Evolutionary conservation across 257 asterid genomes (phyloP), one percentile per base, ranked within the genome.

Genomic region (Ajuga chamaepitys): DNA sequence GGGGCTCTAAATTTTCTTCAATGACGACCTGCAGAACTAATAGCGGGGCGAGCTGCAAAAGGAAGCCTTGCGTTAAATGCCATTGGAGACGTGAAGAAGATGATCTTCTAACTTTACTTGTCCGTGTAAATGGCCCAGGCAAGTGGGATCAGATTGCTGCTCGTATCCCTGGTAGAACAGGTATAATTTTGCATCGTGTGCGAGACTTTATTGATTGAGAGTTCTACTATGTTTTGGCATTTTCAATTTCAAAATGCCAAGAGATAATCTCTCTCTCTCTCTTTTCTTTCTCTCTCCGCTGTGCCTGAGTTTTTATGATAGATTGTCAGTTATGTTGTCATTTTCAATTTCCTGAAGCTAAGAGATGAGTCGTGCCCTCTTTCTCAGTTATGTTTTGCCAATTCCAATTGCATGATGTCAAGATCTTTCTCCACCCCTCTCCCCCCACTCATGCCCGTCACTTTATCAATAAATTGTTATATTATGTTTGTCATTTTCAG

Each of bases 41-140:
- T 40, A 48, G 7, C 16, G 28, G 59, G 17, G 42, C 72, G 20
- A 70, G 42, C 46, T 4, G 28, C 48, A 28, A 18, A 26, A 72
- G 61, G 52, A 59, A 32, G 64, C 9, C 26, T 20, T 40, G 22
- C 59, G 2, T 0, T 37, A 81, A 70, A 66, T 61, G 58, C 34
- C 80, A 67, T 25, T 82, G 84, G 87, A 68, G 26, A 5, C 74
- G 22, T 1, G 74, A 73, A 34, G 87, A 82, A 71, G 87, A 82
- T 12, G 55, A 22, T 7, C 54, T 42, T 28, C 68, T 81, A 10
- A 58, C 37, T 24, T 1, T 14, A 20, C 74, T 75, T 42, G 78
- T 81, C 60, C 24, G 41, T 44, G 21, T 2, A 9, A 10, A 60
- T 53, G 83, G 86, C 17, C 69, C 81, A 0, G 51, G 55, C 7